Evolutionary conservation across 495 filamentous ascomycete genomes (phyloP), one percentile per base, ranked within the genome.

Genomic region (Daldinia concentrica): DNA sequence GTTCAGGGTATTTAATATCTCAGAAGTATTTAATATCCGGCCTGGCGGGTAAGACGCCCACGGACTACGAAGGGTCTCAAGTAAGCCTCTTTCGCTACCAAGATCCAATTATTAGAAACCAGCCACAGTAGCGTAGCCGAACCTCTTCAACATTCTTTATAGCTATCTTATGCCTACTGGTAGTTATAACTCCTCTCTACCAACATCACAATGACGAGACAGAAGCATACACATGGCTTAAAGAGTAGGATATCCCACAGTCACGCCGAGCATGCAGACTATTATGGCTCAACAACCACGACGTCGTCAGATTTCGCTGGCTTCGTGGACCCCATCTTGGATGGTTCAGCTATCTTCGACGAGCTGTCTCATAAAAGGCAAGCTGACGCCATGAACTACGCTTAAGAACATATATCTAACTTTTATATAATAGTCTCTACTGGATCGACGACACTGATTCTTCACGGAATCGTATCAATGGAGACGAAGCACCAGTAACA

Each of bases 1-100:
- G 51, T 73, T 68, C 50, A 59, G 57, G 65, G 52, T 59, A 66
- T 66, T 73, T 69, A 73, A 69, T 73, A 73, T 68, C 66, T 66
- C 71, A 69, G 61, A 62, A 69, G 64, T 73, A 73, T 69, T 73
- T 73, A 73, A 73, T 73, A 69, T 69, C 71, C 70, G 62, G 71
- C 32, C 71, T 66, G 71, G 71, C 71, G 71, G 71, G 65, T 73
- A 69, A 57, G 65, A 41, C 59, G 48, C 45, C 52, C 51, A 66
- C 62, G 57, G 48, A 64, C 45, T 63, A 55, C 0, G 30, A 73
- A 56, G 62, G 52, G 17, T 61, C 56, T 68, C 45, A 54, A 59
- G 36, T 43, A 69, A 60, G 62, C 62, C 41, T 64, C 60, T 65
- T 15, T 55, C 52, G 11, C 50, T 61, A 51, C 58, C 39, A 32